Percentiles rank a stretch among this genome's conserved stretches.
Evolutionary conservation across 306 rosid genomes (phyloP).

Genomic region (Quercus gilva): DNA sequence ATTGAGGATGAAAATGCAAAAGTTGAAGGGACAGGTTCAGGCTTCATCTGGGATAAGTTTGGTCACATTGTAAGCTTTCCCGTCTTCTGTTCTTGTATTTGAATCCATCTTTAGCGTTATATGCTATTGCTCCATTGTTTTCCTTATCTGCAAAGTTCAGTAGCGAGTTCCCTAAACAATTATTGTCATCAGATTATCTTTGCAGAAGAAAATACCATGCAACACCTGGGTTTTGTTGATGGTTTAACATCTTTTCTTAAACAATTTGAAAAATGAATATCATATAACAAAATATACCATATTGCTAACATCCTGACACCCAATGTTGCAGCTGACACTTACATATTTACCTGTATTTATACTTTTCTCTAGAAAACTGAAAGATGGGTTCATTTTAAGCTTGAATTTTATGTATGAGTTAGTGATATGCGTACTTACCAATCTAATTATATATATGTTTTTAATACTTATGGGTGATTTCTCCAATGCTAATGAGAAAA

Average conservation of each 20-base stretch:
- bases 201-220: not conserved
- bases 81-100: not conserved
- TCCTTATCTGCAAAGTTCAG: not conserved
- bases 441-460: not conserved
- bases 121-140: not conserved
- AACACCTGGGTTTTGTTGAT: not conserved
- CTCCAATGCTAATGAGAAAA: not conserved
- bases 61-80: conserved; percentile 77
- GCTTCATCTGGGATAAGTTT: conserved; percentile 94
- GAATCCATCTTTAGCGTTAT: not conserved
- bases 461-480: not conserved
- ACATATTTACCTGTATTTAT: not conserved
- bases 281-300: not conserved
- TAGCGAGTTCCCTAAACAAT: not conserved
- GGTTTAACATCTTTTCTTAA: not conserved
- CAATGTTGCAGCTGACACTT: not conserved
- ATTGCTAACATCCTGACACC: not conserved
- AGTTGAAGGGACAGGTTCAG: conserved; percentile 96
- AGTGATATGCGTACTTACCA: not conserved
- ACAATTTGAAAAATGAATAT: not conserved
- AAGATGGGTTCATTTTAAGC: not conserved
- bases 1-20: conserved; percentile 57
- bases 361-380: not conserved
- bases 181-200: not conserved
- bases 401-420: not conserved